phyloP scores from a whole-genome alignment of 2,329 filamentous ascomycete species.

The Aschersonia sp. region DNA sequence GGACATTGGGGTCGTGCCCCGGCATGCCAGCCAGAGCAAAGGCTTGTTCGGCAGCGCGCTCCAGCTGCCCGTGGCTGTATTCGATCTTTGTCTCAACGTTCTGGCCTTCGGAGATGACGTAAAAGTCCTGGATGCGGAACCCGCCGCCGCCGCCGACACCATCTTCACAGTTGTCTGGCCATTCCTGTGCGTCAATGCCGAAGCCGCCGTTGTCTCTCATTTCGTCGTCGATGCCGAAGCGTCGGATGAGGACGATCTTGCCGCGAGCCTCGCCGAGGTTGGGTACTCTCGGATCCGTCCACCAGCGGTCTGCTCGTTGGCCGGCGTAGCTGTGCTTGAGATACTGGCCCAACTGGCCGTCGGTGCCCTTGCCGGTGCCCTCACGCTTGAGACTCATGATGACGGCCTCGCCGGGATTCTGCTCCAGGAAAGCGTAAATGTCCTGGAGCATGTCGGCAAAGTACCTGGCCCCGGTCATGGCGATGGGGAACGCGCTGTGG shows the following conservation, averaged over 20 bases:
- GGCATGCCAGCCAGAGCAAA: conserved; percentile 27
- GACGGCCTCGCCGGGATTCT: conserved; percentile 67
- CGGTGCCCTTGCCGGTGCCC: conserved; percentile 65
- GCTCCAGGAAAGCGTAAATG: conserved; percentile 60
- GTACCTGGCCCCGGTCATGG: conserved; percentile 66
- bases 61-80: conserved; percentile 60
- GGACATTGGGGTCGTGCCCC: conserved; percentile 13
- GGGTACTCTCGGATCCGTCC: conserved; percentile 62
- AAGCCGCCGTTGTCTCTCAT: conserved; percentile 30
- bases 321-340: conserved; percentile 58
- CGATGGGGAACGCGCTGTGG: conserved; percentile 80
- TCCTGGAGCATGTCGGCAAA: conserved; percentile 59
- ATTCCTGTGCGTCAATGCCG: conserved; percentile 48
- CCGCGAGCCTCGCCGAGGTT: conserved; percentile 65
- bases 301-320: conserved; percentile 50
- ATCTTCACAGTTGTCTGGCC: conserved; percentile 82
- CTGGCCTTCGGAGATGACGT: conserved; percentile 62
- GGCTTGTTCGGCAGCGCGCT: conserved; percentile 45
- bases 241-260: conserved; percentile 69
- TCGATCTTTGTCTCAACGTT: conserved; percentile 72
- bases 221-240: conserved; percentile 53
- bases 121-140: conserved; percentile 87
- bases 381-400: conserved; percentile 86
- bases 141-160: conserved; percentile 53
- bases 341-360: conserved; percentile 62